A percentile compares a stretch with the other conserved stretches of the same genome.
Evolutionary conservation across 495 filamentous ascomycete genomes (phyloP).

Genomic region (Podospora bellae-mahoneyi): DNA sequence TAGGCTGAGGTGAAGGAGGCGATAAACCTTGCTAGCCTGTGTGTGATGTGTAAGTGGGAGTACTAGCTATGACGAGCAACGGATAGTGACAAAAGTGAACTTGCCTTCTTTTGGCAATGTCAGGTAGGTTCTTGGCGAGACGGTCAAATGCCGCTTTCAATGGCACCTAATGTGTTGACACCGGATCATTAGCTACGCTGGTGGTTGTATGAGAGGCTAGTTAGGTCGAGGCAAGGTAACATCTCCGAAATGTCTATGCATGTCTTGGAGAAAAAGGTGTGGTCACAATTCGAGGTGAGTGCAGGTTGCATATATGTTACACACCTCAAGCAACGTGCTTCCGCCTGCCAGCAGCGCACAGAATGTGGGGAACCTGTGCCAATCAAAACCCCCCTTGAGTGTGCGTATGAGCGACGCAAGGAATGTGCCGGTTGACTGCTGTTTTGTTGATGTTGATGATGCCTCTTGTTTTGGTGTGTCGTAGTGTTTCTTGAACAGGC

Average conservation of each 20-base stretch:
- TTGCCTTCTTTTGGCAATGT: slow-evolving; percentile 34
- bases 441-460: not conserved
- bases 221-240: not conserved
- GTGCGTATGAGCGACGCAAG: slow-evolving; percentile 41
- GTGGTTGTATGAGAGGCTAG: slow-evolving; percentile 12
- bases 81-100: not conserved
- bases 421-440: slow-evolving; percentile 32
- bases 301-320: slow-evolving; percentile 18
- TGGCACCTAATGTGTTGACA: slow-evolving; percentile 28
- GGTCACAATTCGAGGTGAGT: not conserved
- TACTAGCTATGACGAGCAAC: not conserved
- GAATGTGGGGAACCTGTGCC: slow-evolving; percentile 73
- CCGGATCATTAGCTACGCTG: not conserved
- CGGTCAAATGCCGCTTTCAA: slow-evolving; percentile 27
- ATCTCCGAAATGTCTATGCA: not conserved
- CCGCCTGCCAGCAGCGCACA: slow-evolving; percentile 75
- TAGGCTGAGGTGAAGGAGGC: slow-evolving; percentile 51
- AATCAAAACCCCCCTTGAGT: slow-evolving; percentile 45
- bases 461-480: not conserved
- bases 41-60: slow-evolving; percentile 5
- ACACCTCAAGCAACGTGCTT: slow-evolving; percentile 67
- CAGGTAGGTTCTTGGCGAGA: slow-evolving; percentile 26
- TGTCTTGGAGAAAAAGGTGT: not conserved
- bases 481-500: slow-evolving; percentile 28
- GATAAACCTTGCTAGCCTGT: slow-evolving; percentile 46